Conservation (phyloP, 352 stramenopile species). For the Elongisporangium prolatum region DNA sequence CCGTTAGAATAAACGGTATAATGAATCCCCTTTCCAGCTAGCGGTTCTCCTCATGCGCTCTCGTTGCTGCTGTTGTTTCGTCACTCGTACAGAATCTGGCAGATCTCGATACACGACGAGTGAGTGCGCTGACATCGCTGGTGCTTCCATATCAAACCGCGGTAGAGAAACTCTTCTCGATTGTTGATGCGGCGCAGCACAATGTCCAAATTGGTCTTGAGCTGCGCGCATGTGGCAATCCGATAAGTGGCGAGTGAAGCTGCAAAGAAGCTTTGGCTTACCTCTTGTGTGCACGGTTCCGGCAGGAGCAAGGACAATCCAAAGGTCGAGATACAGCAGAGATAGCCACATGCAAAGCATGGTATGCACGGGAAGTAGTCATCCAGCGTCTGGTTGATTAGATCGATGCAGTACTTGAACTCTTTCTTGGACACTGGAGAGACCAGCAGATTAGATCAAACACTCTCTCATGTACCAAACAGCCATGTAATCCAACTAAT, state of each 20-base stretch:
- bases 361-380: slow-evolving; percentile 70
- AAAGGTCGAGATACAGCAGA: slow-evolving; percentile 60
- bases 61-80: slow-evolving; percentile 5
- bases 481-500: background rate
- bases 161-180: slow-evolving; percentile 64
- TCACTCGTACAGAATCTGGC: slow-evolving; percentile 59
- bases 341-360: slow-evolving; percentile 65
- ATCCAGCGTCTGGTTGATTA: slow-evolving; percentile 70
- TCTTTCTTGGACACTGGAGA: slow-evolving; percentile 55
- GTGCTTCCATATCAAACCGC: slow-evolving; percentile 57
- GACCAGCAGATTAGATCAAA: background rate
- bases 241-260: background rate
- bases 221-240: slow-evolving; percentile 17
- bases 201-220: slow-evolving; percentile 56
- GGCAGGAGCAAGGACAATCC: slow-evolving; percentile 54
- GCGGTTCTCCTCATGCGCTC: background rate
- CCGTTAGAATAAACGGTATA: background rate
- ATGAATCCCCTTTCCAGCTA: background rate
- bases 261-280: slow-evolving; percentile 9
- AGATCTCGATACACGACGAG: slow-evolving; percentile 72
- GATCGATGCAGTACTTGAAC: slow-evolving; percentile 72
- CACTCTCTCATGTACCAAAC: background rate
- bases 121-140: slow-evolving; percentile 36
- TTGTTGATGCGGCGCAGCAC: slow-evolving; percentile 64
- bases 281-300: slow-evolving; percentile 67